These are phyloP conservation scores for Sporothrix mexicana DNA, from an alignment of 2,329 filamentous ascomycete species.

Conservation along the genomic window DNA sequence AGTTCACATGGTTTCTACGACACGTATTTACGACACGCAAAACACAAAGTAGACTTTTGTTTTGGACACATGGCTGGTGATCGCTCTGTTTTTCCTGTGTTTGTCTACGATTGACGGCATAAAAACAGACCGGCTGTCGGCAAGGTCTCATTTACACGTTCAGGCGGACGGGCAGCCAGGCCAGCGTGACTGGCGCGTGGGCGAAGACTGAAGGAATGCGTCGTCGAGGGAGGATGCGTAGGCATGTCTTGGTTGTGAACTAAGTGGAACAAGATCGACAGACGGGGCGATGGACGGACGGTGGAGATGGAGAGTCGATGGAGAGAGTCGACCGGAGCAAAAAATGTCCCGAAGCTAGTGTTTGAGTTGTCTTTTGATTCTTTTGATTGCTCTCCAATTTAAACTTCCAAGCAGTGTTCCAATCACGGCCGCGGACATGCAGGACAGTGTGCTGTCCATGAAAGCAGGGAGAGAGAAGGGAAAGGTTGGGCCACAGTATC, in stretches of 20 bases:
- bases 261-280: neutral
- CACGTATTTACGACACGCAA: too few species aligned
- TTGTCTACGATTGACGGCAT: neutral
- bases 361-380: neutral
- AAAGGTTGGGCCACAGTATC: neutral
- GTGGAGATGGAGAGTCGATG: neutral
- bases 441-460: neutral
- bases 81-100: neutral
- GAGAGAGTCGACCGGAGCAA: neutral
- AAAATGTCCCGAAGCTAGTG: neutral
- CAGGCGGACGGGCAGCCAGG: neutral
- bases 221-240: too few species aligned
- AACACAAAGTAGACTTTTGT: too few species aligned
- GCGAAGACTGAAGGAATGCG: neutral
- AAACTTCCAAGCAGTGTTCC: neutral
- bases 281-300: neutral
- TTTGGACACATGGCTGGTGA: conserved; percentile 9
- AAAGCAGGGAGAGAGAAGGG: neutral
- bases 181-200: conserved; percentile 7
- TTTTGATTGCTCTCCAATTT: neutral
- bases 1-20: neutral
- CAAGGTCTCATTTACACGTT: conserved; percentile 21
- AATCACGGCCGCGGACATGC: neutral
- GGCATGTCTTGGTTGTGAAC: neutral
- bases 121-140: neutral